Percentiles rank a stretch among this genome's conserved stretches.
Conservation (phyloP, 164 flowering plant genomes). For the Dillenia turbinata region DNA sequence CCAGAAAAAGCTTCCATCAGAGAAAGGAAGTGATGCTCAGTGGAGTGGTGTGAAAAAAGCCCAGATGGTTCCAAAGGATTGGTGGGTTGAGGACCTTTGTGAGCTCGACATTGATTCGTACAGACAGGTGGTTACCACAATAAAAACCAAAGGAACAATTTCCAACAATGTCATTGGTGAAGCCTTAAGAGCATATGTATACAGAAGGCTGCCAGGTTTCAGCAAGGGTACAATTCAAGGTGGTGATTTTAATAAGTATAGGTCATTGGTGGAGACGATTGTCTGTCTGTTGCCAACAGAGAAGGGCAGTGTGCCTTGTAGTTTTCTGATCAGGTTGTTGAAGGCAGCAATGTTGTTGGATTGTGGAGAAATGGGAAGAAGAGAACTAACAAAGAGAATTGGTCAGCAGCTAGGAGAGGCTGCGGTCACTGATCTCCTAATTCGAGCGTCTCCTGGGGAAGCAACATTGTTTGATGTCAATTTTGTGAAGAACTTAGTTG, state of each 20-base stretch:
- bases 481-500: constrained; percentile 40
- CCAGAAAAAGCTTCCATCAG: constrained; percentile 52
- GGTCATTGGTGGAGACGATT: constrained; percentile 54
- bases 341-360: constrained; percentile 45
- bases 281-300: constrained; percentile 48
- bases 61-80: constrained; percentile 55
- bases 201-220: constrained; percentile 52
- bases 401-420: constrained; percentile 66
- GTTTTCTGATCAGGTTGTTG: constrained; percentile 55
- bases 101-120: constrained; percentile 63
- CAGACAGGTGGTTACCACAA: constrained; percentile 49
- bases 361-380: constrained; percentile 41
- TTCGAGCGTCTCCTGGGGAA: constrained; percentile 38
- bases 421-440: constrained; percentile 49
- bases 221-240: constrained; percentile 43
- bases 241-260: constrained; percentile 39
- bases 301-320: constrained; percentile 46
- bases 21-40: constrained; percentile 39
- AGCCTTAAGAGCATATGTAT: constrained; percentile 57
- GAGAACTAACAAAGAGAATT: constrained; percentile 38
- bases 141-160: constrained; percentile 44
- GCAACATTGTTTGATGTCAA: constrained; percentile 42
- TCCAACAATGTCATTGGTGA: constrained; percentile 51
- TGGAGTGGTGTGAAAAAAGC: constrained; percentile 48
- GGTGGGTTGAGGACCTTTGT: constrained; percentile 87